Percentiles rank a stretch among this genome's conserved stretches.
phyloP scores from a whole-genome alignment of 2,329 filamentous ascomycete species.

The Aspergillus luchuensis region DNA sequence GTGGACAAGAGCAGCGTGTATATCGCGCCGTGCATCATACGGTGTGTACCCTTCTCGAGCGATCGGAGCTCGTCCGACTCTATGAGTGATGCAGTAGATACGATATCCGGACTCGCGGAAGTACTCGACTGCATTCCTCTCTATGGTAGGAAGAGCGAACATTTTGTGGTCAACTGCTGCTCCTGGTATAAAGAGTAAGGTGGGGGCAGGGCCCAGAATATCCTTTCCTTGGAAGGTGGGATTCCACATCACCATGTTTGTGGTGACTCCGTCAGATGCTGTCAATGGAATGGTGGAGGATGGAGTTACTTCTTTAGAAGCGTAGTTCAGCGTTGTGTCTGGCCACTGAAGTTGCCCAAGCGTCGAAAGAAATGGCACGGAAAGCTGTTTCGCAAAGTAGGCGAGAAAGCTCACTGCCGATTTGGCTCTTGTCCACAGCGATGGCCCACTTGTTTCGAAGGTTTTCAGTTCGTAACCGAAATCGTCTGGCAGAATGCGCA shows the following conservation, averaged over 20 bases:
- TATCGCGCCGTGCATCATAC: conserved; percentile 3
- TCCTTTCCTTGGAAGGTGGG: background rate
- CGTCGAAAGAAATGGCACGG: background rate
- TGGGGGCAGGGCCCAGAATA: background rate
- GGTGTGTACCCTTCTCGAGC: conserved; percentile 9
- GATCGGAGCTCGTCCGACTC: background rate
- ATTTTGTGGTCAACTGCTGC: conserved; percentile 8
- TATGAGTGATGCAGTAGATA: conserved; percentile 3
- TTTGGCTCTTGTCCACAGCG: background rate
- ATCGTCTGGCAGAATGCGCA: background rate
- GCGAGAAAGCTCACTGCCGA: background rate
- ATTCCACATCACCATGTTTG: conserved; percentile 9
- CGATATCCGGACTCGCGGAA: conserved; percentile 5
- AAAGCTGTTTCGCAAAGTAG: background rate
- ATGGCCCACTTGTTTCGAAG: background rate
- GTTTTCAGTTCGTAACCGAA: background rate
- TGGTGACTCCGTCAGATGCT: conserved; percentile 2
- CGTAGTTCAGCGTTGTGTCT: background rate
- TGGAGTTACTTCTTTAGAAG: background rate
- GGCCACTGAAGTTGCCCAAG: conserved; percentile 5
- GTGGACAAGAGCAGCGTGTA: conserved; percentile 18
- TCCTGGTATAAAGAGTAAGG: conserved; percentile 4
- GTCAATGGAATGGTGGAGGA: background rate
- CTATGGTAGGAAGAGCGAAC: conserved; percentile 3
- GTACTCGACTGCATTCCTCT: conserved; percentile 1